Evolutionary conservation across 495 filamentous ascomycete genomes (phyloP).

Genomic region (Parathielavia appendiculata): DNA sequence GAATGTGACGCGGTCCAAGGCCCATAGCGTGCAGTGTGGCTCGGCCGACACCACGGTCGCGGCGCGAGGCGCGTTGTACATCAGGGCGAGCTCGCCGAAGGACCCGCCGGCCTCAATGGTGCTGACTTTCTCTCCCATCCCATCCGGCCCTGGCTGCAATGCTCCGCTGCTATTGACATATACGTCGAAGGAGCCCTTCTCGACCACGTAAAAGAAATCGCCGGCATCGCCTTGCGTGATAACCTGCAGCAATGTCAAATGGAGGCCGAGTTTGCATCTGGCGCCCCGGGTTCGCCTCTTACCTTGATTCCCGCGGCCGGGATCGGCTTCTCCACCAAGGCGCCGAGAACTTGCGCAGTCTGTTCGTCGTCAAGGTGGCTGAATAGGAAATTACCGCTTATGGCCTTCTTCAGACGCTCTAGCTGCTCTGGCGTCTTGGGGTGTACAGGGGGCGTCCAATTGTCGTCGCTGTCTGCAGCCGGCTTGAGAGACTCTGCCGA

Average conservation of each 20-base stretch:
- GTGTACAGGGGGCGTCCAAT: slow-evolving; percentile 84
- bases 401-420: slow-evolving; percentile 69
- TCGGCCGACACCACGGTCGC: slow-evolving; percentile 88
- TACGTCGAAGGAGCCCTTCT: slow-evolving; percentile 84
- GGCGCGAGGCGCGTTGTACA: slow-evolving; percentile 98
- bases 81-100: slow-evolving; percentile 95
- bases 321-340: slow-evolving; percentile 89
- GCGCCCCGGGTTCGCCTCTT: slow-evolving; percentile 5
- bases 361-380: slow-evolving; percentile 92
- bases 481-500: slow-evolving; percentile 96
- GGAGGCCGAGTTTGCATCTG: neutral
- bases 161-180: slow-evolving; percentile 79
- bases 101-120: slow-evolving; percentile 81
- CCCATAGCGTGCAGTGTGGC: slow-evolving; percentile 77
- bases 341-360: slow-evolving; percentile 77
- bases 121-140: slow-evolving; percentile 79
- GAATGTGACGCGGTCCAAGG: slow-evolving; percentile 92
- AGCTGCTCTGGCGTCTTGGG: slow-evolving; percentile 79
- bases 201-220: slow-evolving; percentile 97
- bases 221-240: slow-evolving; percentile 94
- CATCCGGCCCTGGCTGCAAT: slow-evolving; percentile 74
- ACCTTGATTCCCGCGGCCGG: slow-evolving; percentile 89
- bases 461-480: slow-evolving; percentile 70
- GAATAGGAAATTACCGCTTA: slow-evolving; percentile 89
- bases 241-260: slow-evolving; percentile 46